Percentiles rank a stretch among this genome's conserved stretches.
Evolutionary conservation across 495 filamentous ascomycete species (phyloP).

Genomic region (Daldinia grandis): DNA sequence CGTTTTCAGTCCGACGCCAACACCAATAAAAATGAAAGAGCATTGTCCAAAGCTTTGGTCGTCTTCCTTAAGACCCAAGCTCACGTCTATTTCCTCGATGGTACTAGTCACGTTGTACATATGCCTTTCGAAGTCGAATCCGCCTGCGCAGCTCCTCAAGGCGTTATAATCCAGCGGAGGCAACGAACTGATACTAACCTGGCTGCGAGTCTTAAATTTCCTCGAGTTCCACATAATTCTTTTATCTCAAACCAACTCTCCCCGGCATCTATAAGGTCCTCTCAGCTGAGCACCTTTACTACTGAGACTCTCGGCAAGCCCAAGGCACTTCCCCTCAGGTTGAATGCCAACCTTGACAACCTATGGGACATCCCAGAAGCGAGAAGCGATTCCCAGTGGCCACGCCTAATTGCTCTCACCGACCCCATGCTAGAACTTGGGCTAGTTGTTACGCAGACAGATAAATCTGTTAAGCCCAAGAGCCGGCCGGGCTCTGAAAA

Average conservation of each 20-base stretch:
- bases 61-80: conserved; percentile 93
- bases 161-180: conserved; percentile 86
- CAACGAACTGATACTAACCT: conserved; percentile 50
- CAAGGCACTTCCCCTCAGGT: conserved; percentile 55
- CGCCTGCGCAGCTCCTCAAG: conserved; percentile 81
- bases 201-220: conserved; percentile 58
- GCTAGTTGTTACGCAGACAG: conserved; percentile 70
- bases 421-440: conserved; percentile 90
- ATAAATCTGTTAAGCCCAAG: conserved; percentile 38
- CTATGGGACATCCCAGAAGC: conserved; percentile 59
- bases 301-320: conserved; percentile 61
- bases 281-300: conserved; percentile 60
- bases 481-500: conserved; percentile 32
- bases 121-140: conserved; percentile 93
- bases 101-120: conserved; percentile 87
- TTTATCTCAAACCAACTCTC: conserved; percentile 71
- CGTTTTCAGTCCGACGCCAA: conserved; percentile 6
- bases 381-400: conserved; percentile 67
- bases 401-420: conserved; percentile 82
- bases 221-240: conserved; percentile 76
- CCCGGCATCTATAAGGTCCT: conserved; percentile 52
- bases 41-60: conserved; percentile 76
- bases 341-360: conserved; percentile 56
- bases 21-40: conserved; percentile 13
- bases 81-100: conserved; percentile 90